A percentile compares a stretch with the other conserved stretches of the same genome.
Conservation (phyloP, 495 filamentous ascomycete genomes). For the Hypoxylon fuscum region DNA sequence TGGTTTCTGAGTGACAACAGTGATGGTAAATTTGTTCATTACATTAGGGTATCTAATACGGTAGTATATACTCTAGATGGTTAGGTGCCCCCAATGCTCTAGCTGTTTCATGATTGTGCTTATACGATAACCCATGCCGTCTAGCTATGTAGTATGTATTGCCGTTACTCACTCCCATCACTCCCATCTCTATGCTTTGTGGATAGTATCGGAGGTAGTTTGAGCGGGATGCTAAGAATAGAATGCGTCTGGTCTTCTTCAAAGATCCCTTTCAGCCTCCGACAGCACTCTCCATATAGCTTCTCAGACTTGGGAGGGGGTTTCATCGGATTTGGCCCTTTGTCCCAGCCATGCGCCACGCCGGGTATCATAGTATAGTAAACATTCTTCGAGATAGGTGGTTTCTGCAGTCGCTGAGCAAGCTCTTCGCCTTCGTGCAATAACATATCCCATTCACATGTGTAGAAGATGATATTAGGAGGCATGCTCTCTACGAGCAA, state of each 20-base stretch:
- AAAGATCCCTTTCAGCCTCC: constrained; percentile 45
- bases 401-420: constrained; percentile 63
- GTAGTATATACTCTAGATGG: background rate
- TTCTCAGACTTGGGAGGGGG: constrained; percentile 53
- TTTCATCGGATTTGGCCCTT: constrained; percentile 79
- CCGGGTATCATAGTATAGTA: constrained; percentile 75
- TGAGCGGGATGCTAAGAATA: constrained; percentile 13
- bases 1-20: background rate
- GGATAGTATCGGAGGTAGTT: constrained; percentile 17
- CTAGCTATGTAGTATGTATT: background rate
- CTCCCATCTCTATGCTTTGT: constrained; percentile 18
- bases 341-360: constrained; percentile 86
- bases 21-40: constrained; percentile 16
- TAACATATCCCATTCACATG: constrained; percentile 94
- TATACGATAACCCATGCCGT: no score
- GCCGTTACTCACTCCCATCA: constrained; percentile 5
- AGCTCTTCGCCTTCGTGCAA: constrained; percentile 78
- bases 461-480: constrained; percentile 67
- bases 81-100: no score
- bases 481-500: constrained; percentile 55
- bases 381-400: constrained; percentile 71
- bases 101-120: background rate
- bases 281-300: constrained; percentile 52
- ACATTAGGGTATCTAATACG: constrained; percentile 15
- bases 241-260: constrained; percentile 29